These are phyloP conservation scores for Fusarium metavorans DNA, from an alignment of 2,329 filamentous ascomycete species.

Conservation along the genomic window DNA sequence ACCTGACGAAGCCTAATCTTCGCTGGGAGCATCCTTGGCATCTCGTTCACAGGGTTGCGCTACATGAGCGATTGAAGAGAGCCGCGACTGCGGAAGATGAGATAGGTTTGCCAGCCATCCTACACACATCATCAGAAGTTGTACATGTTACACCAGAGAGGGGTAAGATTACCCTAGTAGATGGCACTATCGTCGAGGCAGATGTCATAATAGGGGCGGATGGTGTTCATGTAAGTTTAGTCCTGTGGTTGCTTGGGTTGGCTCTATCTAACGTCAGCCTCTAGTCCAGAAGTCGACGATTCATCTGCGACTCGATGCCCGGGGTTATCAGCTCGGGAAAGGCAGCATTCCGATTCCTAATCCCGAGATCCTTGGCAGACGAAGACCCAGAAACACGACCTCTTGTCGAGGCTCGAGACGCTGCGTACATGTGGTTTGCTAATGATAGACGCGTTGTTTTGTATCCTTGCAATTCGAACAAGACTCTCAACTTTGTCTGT, in stretches of 20 bases:
- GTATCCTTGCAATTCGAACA: slow-evolving; percentile 60
- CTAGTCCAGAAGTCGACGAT: slow-evolving; percentile 43
- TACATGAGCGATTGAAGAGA: slow-evolving; percentile 63
- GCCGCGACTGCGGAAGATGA: slow-evolving; percentile 54
- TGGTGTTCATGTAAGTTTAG: slow-evolving; percentile 58
- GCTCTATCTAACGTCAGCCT: neutral
- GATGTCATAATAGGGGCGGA: slow-evolving; percentile 68
- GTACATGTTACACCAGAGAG: slow-evolving; percentile 55
- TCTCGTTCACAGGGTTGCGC: slow-evolving; percentile 62
- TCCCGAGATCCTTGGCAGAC: slow-evolving; percentile 54
- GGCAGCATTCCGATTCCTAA: slow-evolving; percentile 67
- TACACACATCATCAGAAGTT: slow-evolving; percentile 57
- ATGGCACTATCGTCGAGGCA: slow-evolving; percentile 56
- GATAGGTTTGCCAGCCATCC: slow-evolving; percentile 50
- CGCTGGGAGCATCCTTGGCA: slow-evolving; percentile 63
- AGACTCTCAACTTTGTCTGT: slow-evolving; percentile 62
- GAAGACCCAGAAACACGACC: slow-evolving; percentile 41
- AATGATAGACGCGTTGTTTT: slow-evolving; percentile 58
- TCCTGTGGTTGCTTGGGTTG: accelerated
- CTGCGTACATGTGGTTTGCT: slow-evolving; percentile 54
- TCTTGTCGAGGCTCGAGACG: slow-evolving; percentile 22
- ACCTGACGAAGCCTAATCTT: slow-evolving; percentile 50
- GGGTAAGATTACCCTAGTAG: slow-evolving; percentile 57
- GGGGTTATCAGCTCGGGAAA: slow-evolving; percentile 60
- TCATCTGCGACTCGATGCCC: slow-evolving; percentile 29